Conservation (phyloP, 768 basidiomycete genomes). For the Tylopilus plumbeoviolaceoides region DNA sequence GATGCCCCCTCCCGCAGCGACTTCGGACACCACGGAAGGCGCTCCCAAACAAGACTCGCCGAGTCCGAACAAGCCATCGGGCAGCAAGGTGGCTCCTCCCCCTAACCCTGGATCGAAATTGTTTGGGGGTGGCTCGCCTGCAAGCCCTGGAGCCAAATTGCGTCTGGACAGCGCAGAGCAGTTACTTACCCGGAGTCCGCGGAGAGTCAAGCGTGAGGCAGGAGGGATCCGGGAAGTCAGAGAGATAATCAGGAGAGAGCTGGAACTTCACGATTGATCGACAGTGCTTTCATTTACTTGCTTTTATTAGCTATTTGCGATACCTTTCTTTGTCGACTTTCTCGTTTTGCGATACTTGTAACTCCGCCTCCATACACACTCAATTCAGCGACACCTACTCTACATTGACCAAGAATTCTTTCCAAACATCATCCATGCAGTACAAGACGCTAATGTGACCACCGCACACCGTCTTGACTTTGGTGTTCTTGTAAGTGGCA, state of each 20-base stretch:
- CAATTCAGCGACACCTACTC: constrained; percentile 10
- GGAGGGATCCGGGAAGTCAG: constrained; percentile 76
- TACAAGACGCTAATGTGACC: constrained; percentile 48
- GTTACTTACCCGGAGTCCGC: constrained; percentile 66
- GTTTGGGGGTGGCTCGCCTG: constrained; percentile 27
- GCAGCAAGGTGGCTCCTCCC: constrained; percentile 24
- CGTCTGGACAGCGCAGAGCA: constrained; percentile 59
- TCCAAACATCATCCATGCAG: constrained; percentile 45
- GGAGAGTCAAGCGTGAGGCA: constrained; percentile 61
- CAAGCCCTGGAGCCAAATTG: constrained; percentile 48
- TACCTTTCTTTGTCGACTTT: constrained; percentile 6
- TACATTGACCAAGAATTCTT: constrained; percentile 23
- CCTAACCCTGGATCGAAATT: constrained; percentile 39
- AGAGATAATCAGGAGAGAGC: constrained; percentile 75
- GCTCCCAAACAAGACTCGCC: constrained; percentile 9
- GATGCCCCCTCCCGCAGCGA: constrained; percentile 34
- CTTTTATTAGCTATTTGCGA: constrained; percentile 14
- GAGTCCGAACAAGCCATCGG: constrained; percentile 37
- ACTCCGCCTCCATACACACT: not conserved
- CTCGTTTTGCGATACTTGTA: constrained; percentile 18
- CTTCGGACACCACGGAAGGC: constrained; percentile 13
- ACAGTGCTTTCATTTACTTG: constrained; percentile 29
- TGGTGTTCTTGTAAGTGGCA: constrained; percentile 42
- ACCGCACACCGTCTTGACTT: constrained; percentile 39
- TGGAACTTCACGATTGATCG: constrained; percentile 60